Base-by-base conservation (phyloP, 306 rosid species). In the Luffa aegyptiaca region DNA sequence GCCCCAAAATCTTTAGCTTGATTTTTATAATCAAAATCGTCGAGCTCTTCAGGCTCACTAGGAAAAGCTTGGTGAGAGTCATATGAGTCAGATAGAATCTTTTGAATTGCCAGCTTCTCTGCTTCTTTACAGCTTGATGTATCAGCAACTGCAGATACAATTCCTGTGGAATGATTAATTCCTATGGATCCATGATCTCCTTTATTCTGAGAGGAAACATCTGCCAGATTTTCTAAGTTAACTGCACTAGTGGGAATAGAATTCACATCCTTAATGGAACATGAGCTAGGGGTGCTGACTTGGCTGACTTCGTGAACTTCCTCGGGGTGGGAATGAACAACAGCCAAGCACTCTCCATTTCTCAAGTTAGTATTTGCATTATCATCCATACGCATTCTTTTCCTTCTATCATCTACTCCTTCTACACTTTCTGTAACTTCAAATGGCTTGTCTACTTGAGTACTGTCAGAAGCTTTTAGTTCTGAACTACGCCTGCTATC, bases 11-110 rank as follows among this genome's bases (percentile, higher is more conserved):
- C 91, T 63, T 86, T 89, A 46, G 74, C 92, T 80, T 84, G 90
- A 84, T 86, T 85, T 52, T 72, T 69, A 64, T 75, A 75, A 76
- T 66, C 85, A 56, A 77, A 53, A 82, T 91, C 90, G 41, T 90
- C 96, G 66, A 95, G 97, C 86, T 95, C 99, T 36, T 95, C 92
- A 49, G 87, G 87, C 84, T 88, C 93, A 80, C 84, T 87, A 31
- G 87, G 48, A 65, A 90, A 81, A 41, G 86, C 76, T 84, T 89
- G 92, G 64, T 83, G 92, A 12, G 80, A 84, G 56, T 81, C 85
- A 49, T 86, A 88, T 5, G 90, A 90, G 46, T 92, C 89, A 6
- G 90, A 84, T 87, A 87, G 83, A 79, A 90, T 86, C 81, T 89
- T 92, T 84, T 88, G 92, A 57, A 89, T 86, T 41, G 91, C 97